phyloP scores from a whole-genome alignment of 78 protist species.

The Trichosphaerium sp. region DNA sequence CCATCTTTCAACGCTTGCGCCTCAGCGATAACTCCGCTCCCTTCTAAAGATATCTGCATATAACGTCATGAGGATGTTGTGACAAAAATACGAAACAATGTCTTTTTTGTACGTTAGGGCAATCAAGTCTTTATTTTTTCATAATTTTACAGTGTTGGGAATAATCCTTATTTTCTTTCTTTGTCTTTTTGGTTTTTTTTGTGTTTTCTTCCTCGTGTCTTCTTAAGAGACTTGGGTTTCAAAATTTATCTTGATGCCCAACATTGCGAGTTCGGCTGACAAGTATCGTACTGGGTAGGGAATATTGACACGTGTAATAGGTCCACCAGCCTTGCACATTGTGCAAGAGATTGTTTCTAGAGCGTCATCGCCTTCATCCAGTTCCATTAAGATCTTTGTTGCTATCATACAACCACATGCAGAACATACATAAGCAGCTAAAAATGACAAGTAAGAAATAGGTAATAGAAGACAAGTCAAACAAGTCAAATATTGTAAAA shows the following conservation, averaged over 20 bases:
- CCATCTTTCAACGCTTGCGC: too few relatives aligned
- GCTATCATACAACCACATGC: neutral
- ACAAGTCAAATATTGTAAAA: neutral
- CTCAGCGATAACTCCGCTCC: too few relatives aligned
- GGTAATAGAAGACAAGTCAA: neutral
- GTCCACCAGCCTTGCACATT: slow-evolving; percentile 13
- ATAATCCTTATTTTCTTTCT: too few relatives aligned
- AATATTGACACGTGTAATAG: slow-evolving; percentile 18
- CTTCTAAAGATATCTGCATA: too few relatives aligned
- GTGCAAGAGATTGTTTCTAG: slow-evolving; percentile 5
- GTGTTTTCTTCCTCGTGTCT: too few relatives aligned
- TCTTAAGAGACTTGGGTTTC: neutral
- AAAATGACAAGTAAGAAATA: neutral
- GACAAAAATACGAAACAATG: too few relatives aligned
- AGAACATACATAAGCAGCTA: neutral
- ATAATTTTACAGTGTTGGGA: too few relatives aligned
- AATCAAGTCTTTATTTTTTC: too few relatives aligned
- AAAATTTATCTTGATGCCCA: slow-evolving; percentile 51
- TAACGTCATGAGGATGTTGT: too few relatives aligned
- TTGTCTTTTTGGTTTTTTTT: too few relatives aligned
- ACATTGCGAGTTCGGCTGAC: slow-evolving; percentile 73
- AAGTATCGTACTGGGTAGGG: slow-evolving; percentile 87
- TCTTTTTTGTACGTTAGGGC: too few relatives aligned
- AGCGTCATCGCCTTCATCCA: neutral
- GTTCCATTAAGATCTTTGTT: neutral